Conservation (phyloP, 352 stramenopile species). For the Phytophthora sp. region DNA sequence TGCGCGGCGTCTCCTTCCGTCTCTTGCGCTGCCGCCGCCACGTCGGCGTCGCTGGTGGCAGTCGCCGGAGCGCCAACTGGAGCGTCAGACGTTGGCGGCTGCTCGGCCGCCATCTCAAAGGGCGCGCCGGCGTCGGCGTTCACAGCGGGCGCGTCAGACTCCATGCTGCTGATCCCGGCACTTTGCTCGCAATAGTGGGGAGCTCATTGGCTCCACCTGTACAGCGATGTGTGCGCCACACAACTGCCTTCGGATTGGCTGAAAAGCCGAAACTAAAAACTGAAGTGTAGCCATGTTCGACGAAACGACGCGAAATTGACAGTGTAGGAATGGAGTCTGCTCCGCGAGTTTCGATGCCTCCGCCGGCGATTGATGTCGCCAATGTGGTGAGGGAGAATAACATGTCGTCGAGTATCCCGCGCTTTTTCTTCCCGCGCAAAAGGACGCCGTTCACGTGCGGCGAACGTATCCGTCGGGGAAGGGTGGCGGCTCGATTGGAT, state of each 20-base stretch:
- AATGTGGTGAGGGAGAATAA: neutral
- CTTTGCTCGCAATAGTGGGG: conserved; percentile 4
- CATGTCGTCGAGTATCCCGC: conserved; percentile 34
- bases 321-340: neutral
- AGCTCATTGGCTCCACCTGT: conserved; percentile 1
- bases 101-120: neutral
- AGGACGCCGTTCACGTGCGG: conserved; percentile 31
- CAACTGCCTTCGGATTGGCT: conserved; percentile 6
- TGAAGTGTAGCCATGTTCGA: conserved; percentile 18
- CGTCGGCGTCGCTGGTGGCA: neutral
- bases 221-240: conserved; percentile 9
- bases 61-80: neutral
- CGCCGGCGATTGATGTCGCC: neutral
- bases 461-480: conserved; percentile 24
- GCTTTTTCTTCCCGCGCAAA: conserved; percentile 52
- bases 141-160: conserved; percentile 9
- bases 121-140: neutral
- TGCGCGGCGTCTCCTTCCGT: neutral
- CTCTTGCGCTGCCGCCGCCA: neutral
- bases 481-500: conserved; percentile 19
- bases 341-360: neutral
- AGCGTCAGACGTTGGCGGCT: neutral
- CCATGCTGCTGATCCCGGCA: conserved; percentile 27
- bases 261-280: neutral
- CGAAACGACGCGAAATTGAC: conserved; percentile 9